Conservation (phyloP, 129 eudicot species). For the Artemisia annua region DNA sequence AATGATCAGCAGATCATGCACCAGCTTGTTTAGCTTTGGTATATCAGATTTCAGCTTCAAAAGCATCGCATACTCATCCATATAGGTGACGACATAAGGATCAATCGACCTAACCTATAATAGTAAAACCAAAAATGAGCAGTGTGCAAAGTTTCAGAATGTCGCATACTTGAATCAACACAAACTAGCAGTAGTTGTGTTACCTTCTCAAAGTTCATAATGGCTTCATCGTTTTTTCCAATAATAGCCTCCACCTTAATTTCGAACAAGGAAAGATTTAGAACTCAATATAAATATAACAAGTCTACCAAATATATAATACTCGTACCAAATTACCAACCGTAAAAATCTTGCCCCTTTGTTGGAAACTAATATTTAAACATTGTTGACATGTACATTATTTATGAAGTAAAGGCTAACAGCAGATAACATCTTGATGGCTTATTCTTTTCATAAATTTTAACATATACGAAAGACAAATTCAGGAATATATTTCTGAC, state of each 20-base stretch:
- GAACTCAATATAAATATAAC: not conserved
- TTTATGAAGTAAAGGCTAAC: no score
- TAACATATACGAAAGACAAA: not conserved
- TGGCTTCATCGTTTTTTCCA: conserved; percentile 92
- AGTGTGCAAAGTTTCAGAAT: conserved; percentile 18
- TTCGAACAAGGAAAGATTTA: conserved; percentile 32
- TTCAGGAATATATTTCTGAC: conserved; percentile 31
- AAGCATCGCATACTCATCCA: conserved; percentile 99
- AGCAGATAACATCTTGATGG: not conserved
- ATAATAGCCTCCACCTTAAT: conserved; percentile 83
- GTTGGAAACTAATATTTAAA: no score
- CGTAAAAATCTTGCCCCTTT: no score
- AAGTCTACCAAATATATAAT: no score
- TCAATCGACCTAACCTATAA: conserved; percentile 83
- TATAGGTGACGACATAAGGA: conserved; percentile 84
- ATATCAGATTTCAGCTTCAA: conserved; percentile 80
- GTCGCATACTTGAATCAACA: conserved; percentile 16
- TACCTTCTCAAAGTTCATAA: conserved; percentile 88
- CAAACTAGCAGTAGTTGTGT: conserved; percentile 3
- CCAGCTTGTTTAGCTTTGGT: conserved; percentile 77
- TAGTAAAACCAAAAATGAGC: conserved; percentile 18
- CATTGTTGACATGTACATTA: no score
- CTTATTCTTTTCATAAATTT: not conserved
- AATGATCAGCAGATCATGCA: conserved; percentile 75
- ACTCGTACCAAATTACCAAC: no score